These are phyloP conservation scores for Pythium monospermum DNA, from an alignment of 352 stramenopile species.

Conservation along the genomic window DNA sequence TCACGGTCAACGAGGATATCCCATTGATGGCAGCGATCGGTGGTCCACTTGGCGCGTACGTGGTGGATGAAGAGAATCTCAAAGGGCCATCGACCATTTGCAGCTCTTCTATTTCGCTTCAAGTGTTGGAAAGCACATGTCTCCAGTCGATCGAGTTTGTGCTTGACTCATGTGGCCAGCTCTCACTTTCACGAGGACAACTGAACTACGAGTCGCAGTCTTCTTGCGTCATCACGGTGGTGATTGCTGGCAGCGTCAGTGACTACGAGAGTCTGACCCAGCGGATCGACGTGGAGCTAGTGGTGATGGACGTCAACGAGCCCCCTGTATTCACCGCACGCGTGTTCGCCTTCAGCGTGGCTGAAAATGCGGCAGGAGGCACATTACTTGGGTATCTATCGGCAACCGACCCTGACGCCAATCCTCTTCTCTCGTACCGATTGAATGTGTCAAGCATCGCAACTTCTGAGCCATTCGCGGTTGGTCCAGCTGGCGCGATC, in stretches of 20 bases:
- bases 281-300: constrained; percentile 11
- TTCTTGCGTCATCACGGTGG: constrained; percentile 14
- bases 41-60: constrained; percentile 5
- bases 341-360: constrained; percentile 16
- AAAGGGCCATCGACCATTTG: constrained; percentile 2
- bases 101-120: background rate
- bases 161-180: constrained; percentile 22
- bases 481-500: constrained; percentile 5
- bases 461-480: constrained; percentile 2
- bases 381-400: constrained; percentile 18
- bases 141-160: constrained; percentile 2
- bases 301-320: constrained; percentile 23
- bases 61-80: constrained; percentile 22
- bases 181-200: constrained; percentile 12
- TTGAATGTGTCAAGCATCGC: background rate
- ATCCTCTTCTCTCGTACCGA: constrained; percentile 5
- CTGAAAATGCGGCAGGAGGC: constrained; percentile 6
- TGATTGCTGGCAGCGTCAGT: constrained; percentile 11
- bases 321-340: constrained; percentile 6
- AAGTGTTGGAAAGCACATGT: constrained; percentile 11
- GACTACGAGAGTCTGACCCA: constrained; percentile 15
- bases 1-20: constrained; percentile 29
- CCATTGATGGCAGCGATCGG: constrained; percentile 6
- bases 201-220: constrained; percentile 26
- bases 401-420: constrained; percentile 17